Evolutionary conservation across 2,329 filamentous ascomycete genomes (phyloP), one percentile per base, ranked within the genome.

Genomic region (Hymenoscyphus scutula): DNA sequence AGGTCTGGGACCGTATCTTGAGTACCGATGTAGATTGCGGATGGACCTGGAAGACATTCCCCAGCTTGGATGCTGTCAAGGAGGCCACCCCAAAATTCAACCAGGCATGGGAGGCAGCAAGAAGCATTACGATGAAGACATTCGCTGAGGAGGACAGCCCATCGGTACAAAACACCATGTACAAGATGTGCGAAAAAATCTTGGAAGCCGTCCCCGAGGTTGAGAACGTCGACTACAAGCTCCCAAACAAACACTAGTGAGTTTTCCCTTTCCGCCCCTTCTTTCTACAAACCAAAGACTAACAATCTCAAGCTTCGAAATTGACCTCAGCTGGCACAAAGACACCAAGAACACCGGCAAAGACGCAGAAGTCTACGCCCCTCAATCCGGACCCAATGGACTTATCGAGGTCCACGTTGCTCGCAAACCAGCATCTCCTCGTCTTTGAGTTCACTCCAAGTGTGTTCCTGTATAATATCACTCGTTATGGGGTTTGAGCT

Each of bases 201-300:
- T 81, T 99, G 59, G 89, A 84, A 8, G 85, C 82, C 25, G 90
- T 88, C 27, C 89, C 92, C 15, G 81, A 88, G 67, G 84, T 92
- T 25, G 84, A 89, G 53, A 81, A 83, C 25, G 91, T 95, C 51
- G 85, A 89, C 71, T 98, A 97, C 75, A 82, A 89, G 8, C 82
- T 99, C 72, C 95, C 95, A 11, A 99, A 99, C 82, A 98, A 97
- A 81, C 95, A 99, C 79, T 98, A 97, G 87, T 92, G 80, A 79
- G 88, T 81, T 62, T 7, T 27, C 60, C 38, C 37, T 3, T 23
- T 37, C n/a, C 37, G 10, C 41, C 32, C 19, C 29, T 25, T 27
- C 2, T 27, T 54, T 27, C 5, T 19, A 17, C 34, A 29, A 5
- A 60, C 19, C 32, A 54, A 53, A 4, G 17, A 37, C 19, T 30